A percentile compares a stretch with the other conserved stretches of the same genome.
Conservation (phyloP, 345 rosid species). For the Eucalyptus erythrocorys region DNA sequence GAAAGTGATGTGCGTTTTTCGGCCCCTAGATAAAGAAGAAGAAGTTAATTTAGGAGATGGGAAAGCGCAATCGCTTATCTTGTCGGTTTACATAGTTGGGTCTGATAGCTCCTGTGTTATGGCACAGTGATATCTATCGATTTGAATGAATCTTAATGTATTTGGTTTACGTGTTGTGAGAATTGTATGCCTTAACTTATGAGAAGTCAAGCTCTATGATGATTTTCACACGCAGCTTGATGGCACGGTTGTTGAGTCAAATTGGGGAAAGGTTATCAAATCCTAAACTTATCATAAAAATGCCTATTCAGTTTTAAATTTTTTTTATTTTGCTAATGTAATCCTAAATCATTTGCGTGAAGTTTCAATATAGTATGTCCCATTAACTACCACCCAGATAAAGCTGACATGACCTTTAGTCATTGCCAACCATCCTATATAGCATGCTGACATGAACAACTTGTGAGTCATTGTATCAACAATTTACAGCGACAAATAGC, state of each 20-base stretch:
- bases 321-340: neutral
- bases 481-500: neutral
- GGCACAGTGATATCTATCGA: neutral
- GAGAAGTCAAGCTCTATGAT: neutral
- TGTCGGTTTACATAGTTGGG: neutral
- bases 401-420: neutral
- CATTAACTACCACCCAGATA: fast-evolving
- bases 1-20: neutral
- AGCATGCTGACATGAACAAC: fast-evolving
- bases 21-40: neutral
- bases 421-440: fast-evolving
- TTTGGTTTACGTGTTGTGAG: fast-evolving
- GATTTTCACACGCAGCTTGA: neutral
- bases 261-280: neutral
- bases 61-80: neutral
- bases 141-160: neutral
- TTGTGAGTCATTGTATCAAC: neutral
- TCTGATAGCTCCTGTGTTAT: neutral
- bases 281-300: neutral
- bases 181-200: neutral
- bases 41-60: neutral
- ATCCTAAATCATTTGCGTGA: neutral
- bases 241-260: neutral
- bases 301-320: neutral
- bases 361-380: neutral